These are phyloP conservation scores for Escovopsis weberi DNA, from an alignment of 2,329 filamentous ascomycete genomes.

Conservation along the genomic window DNA sequence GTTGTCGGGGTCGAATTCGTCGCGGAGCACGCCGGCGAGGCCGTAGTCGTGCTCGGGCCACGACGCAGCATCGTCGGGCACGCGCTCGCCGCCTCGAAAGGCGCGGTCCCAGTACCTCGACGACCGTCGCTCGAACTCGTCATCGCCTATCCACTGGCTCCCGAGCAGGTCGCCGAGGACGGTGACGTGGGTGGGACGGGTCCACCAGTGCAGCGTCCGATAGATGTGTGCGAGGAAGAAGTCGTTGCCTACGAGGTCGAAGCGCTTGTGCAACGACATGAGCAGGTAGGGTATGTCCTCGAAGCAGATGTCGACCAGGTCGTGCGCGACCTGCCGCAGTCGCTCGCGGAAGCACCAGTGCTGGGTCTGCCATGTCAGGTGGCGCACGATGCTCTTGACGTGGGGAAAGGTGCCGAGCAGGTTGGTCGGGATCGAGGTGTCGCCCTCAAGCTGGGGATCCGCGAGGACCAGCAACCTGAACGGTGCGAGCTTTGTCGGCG, in stretches of 20 bases:
- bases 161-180: constrained; percentile 86
- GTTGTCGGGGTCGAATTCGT: constrained; percentile 26
- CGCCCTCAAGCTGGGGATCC: constrained; percentile 88
- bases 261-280: constrained; percentile 55
- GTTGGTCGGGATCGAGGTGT: constrained; percentile 60
- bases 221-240: constrained; percentile 91
- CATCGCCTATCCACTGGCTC: constrained; percentile 84
- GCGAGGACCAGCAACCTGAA: constrained; percentile 80
- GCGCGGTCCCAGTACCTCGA: constrained; percentile 68
- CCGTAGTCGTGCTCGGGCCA: constrained; percentile 35
- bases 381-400: constrained; percentile 29
- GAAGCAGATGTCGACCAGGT: constrained; percentile 44
- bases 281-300: constrained; percentile 56
- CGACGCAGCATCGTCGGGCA: constrained; percentile 40
- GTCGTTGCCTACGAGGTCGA: constrained; percentile 90
- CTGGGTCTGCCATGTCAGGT: constrained; percentile 30
- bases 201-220: constrained; percentile 70
- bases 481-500: constrained; percentile 37
- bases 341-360: constrained; percentile 36
- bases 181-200: constrained; percentile 68
- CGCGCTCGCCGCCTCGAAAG: constrained; percentile 52
- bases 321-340: constrained; percentile 38
- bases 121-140: constrained; percentile 64
- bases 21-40: constrained; percentile 31
- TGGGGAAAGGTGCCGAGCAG: constrained; percentile 41